Base-by-base conservation (phyloP, 805 yeast genomes). In the Lipomyces orientalis region DNA sequence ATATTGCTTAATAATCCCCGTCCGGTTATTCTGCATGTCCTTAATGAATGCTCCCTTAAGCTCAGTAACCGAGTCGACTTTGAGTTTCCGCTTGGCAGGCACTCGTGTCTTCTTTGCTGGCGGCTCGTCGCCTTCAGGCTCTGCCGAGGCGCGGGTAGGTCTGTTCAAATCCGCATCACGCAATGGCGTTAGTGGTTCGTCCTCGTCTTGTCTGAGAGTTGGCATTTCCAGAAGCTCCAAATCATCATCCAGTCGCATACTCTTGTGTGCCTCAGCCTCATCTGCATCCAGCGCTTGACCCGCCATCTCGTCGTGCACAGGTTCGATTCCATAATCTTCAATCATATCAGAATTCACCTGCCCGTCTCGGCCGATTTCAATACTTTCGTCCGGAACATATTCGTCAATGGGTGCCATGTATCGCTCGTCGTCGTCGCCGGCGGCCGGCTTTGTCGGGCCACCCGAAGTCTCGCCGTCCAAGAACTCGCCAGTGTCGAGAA, bases 401-500 rank as follows among this genome's bases (percentile, higher is more conserved):
- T 76, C 75, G 58, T 81, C 71, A 14, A 49, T 58, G 8, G 65
- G 64, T 9, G 46, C 34, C 58, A 43, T 31, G 31, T 31, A 39
- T 9, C 25, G 43, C 29, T 2, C 37, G 29, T 60, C 52, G 19
- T 62, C 61, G 22, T n/a, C 46, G 29, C 29, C 29, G 29, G 29
- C 29, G 29, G 29, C 29, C 6, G 49, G 10, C 49, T 16, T 43
- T 43, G 49, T 22, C 49, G n/a, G 19, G 22, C n/a, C 49, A 5
- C n/a, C 49, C 31, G 31, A 39, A 29, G 31, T 29, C 31, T 58
- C 52, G 31, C 29, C 34, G 16, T 16, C 52, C 56, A 51, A n/a
- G 64, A 33, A 69, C 39, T 66, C 74, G 61, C 82, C 85, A 58
- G 88, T 79, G 72, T 87, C 88, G 57, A 88, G 80, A 34, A 85